phyloP scores from a whole-genome alignment of 73 alveolate genomes.

The Symbiodinium natans region DNA sequence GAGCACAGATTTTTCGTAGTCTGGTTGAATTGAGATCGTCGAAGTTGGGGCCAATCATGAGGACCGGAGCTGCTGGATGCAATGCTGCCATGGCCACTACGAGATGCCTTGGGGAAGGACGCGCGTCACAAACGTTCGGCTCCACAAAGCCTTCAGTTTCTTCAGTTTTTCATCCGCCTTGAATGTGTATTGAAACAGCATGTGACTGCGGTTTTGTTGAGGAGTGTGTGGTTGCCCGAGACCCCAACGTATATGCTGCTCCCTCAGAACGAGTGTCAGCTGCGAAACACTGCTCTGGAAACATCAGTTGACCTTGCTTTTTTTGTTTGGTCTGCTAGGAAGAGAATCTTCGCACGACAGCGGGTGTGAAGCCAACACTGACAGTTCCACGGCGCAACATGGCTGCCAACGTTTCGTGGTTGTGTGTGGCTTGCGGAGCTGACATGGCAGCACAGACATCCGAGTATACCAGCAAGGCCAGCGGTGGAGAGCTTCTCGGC shows the following conservation, averaged over 20 bases:
- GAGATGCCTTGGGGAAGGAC: conserved; percentile 75
- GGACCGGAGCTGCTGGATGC: conserved; percentile 14
- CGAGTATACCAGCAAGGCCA: background rate
- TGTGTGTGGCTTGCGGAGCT: background rate
- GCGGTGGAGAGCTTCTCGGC: background rate
- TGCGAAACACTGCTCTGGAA: no score
- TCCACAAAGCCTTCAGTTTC: no score
- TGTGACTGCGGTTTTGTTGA: background rate
- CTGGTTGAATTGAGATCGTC: background rate
- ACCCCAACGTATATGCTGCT: no score
- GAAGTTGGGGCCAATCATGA: no score
- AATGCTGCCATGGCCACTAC: conserved; percentile 70
- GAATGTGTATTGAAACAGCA: background rate
- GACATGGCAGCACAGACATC: background rate
- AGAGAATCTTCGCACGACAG: background rate
- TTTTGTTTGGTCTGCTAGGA: background rate
- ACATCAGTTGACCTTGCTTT: no score
- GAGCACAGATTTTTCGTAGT: background rate
- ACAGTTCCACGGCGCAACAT: background rate
- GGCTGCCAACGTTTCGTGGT: background rate
- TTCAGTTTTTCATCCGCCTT: no score
- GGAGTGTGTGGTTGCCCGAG: background rate
- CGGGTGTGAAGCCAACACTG: background rate
- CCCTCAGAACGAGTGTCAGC: no score
- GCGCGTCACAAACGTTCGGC: background rate